phyloP scores from a whole-genome alignment of 2,329 filamentous ascomycete genomes.

The Phaeoacremonium minimum region DNA sequence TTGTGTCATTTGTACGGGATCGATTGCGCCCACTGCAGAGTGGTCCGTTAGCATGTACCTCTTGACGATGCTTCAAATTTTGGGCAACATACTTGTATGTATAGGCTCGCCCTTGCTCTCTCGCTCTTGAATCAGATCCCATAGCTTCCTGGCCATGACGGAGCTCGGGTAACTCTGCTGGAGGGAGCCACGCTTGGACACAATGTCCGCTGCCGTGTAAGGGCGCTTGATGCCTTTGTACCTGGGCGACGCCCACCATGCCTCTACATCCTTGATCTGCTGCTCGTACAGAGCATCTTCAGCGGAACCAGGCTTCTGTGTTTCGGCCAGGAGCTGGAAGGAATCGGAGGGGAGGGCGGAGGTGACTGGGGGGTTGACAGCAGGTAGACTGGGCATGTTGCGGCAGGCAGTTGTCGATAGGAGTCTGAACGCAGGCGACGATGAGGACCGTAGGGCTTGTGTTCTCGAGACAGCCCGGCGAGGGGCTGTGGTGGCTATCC shows the following conservation, averaged over 20 bases:
- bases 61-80: not conserved
- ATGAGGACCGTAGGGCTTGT: not conserved
- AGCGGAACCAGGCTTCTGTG: slow-evolving; percentile 69
- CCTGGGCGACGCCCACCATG: slow-evolving; percentile 85
- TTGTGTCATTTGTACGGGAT: slow-evolving; percentile 99
- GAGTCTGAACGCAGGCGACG: slow-evolving; percentile 10
- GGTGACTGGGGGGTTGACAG: slow-evolving; percentile 59
- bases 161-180: slow-evolving; percentile 89
- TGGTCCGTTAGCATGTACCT: not conserved
- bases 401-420: slow-evolving; percentile 32
- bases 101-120: slow-evolving; percentile 78
- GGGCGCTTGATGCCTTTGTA: slow-evolving; percentile 88
- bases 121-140: slow-evolving; percentile 78
- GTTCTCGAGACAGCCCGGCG: not conserved
- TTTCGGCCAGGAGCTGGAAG: slow-evolving; percentile 79
- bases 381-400: slow-evolving; percentile 50
- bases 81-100: slow-evolving; percentile 69
- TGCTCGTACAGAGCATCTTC: slow-evolving; percentile 84
- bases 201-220: slow-evolving; percentile 86
- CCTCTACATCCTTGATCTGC: slow-evolving; percentile 78
- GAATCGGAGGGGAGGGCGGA: slow-evolving; percentile 63
- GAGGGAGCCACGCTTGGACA: slow-evolving; percentile 86
- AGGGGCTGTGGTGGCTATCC: slow-evolving; percentile 6
- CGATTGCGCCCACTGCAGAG: slow-evolving; percentile 82
- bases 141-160: slow-evolving; percentile 91